A percentile compares a stretch with the other conserved stretches of the same genome.
Evolutionary conservation across 148 eudicot genomes (phyloP).

Genomic region (Limonium bicolor): DNA sequence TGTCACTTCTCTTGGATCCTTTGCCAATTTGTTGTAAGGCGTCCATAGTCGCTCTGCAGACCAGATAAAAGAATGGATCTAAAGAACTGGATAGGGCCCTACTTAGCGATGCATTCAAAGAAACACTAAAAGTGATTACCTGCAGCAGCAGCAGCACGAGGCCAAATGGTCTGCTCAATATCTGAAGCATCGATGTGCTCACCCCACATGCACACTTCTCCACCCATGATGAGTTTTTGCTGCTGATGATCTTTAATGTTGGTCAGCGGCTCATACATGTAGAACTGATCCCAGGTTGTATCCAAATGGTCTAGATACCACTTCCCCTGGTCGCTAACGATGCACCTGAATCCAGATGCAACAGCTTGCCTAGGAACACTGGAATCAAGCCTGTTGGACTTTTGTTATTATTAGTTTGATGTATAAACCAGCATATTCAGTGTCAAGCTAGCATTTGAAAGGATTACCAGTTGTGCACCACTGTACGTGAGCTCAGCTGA

Average conservation of each 20-base stretch:
- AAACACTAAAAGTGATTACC: slow-evolving; percentile 18
- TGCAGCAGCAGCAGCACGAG: slow-evolving; percentile 99
- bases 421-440: no score
- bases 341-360: slow-evolving; percentile 72
- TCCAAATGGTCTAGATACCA: slow-evolving; percentile 85
- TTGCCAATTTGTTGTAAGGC: slow-evolving; percentile 36
- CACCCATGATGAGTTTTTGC: slow-evolving; percentile 58
- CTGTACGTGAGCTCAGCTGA: slow-evolving; percentile 53
- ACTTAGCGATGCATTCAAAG: no score
- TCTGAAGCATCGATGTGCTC: slow-evolving; percentile 67
- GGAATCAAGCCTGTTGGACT: slow-evolving; percentile 50
- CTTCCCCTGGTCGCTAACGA: slow-evolving; percentile 84
- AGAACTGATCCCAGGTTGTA: slow-evolving; percentile 51
- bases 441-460: no score
- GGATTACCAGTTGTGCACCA: slow-evolving; percentile 78
- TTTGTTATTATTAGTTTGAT: no score
- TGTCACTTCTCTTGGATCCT: slow-evolving; percentile 36
- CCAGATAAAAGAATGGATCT: not conserved
- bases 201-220: slow-evolving; percentile 99
- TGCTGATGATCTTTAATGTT: slow-evolving; percentile 44
- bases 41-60: slow-evolving; percentile 84
- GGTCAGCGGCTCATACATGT: slow-evolving; percentile 52
- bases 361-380: slow-evolving; percentile 61
- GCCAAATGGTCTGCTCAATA: slow-evolving; percentile 91
- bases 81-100: no score